Conservation (phyloP, 257 asterid species). For the Marsdenia floribunda region DNA sequence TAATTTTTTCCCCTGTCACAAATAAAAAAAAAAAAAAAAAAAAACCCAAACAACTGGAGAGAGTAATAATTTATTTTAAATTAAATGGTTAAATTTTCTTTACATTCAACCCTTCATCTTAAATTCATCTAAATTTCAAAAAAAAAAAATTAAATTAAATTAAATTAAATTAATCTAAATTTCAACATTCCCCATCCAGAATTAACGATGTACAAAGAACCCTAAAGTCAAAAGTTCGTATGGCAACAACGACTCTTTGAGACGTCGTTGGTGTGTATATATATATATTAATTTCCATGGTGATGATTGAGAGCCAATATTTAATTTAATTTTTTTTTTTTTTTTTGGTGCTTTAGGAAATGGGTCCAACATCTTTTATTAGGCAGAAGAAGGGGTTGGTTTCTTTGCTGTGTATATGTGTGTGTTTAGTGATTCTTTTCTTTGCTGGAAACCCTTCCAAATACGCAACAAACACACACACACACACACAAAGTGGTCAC, state of each 20-base stretch:
- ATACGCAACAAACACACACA: constrained; percentile 34
- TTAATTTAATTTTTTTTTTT: too few relatives aligned
- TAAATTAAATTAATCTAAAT: too few relatives aligned
- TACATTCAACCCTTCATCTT: too few relatives aligned
- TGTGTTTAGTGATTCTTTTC: constrained; percentile 43
- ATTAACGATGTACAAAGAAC: neutral
- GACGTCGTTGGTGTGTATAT: neutral
- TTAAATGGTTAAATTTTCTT: too few relatives aligned
- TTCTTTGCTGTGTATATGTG: constrained; percentile 19
- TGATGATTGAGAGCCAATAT: neutral
- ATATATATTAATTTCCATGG: neutral
- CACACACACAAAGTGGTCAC: neutral
- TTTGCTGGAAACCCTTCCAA: constrained; percentile 46
- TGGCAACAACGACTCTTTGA: neutral
- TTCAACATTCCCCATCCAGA: too few relatives aligned
- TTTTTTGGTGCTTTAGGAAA: constrained; percentile 21
- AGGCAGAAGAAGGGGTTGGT: constrained; percentile 41
- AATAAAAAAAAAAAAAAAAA: too few relatives aligned
- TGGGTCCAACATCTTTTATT: constrained; percentile 50
- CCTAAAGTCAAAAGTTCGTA: constrained; percentile 5
- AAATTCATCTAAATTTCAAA: too few relatives aligned
- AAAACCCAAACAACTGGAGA: too few relatives aligned
- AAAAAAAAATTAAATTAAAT: too few relatives aligned
- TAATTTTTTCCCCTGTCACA: too few relatives aligned
- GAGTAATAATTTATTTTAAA: too few relatives aligned